Evolutionary conservation across 495 filamentous ascomycete genomes (phyloP).

Genomic region (Tuber aestivum): DNA sequence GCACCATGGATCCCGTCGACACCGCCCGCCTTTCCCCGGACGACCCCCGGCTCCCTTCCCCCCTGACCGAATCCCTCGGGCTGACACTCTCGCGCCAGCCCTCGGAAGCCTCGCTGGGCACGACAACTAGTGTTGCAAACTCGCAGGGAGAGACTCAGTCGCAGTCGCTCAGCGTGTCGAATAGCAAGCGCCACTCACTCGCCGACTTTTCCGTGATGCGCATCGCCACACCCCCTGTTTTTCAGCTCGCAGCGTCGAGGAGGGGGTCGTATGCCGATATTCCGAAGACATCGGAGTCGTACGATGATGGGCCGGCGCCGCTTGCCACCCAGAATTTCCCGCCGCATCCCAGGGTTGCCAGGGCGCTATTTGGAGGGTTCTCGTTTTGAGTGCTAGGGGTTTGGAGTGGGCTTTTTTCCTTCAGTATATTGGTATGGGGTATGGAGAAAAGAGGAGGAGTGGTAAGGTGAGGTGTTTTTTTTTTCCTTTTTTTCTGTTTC

Average conservation of each 20-base stretch:
- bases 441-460: background rate
- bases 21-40: background rate
- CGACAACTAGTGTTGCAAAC: constrained; percentile 24
- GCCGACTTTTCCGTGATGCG: constrained; percentile 30
- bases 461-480: background rate
- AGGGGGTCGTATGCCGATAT: constrained; percentile 25
- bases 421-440: background rate
- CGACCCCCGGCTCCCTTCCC: background rate
- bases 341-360: constrained; percentile 17
- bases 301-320: constrained; percentile 14
- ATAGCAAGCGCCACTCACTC: constrained; percentile 35
- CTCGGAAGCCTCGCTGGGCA: constrained; percentile 18
- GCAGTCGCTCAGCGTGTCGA: constrained; percentile 23
- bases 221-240: constrained; percentile 29
- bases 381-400: constrained; percentile 25
- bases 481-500: background rate
- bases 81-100: background rate
- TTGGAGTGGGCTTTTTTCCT: background rate
- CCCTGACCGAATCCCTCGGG: constrained; percentile 3
- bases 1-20: background rate
- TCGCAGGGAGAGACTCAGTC: constrained; percentile 11
- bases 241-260: constrained; percentile 17
- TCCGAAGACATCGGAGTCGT: constrained; percentile 23
- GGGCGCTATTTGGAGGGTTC: constrained; percentile 35
- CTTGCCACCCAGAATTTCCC: constrained; percentile 9